Evolutionary conservation across 2,329 filamentous ascomycete species (phyloP).

Genomic region (Chaetoscypha palmicola): DNA sequence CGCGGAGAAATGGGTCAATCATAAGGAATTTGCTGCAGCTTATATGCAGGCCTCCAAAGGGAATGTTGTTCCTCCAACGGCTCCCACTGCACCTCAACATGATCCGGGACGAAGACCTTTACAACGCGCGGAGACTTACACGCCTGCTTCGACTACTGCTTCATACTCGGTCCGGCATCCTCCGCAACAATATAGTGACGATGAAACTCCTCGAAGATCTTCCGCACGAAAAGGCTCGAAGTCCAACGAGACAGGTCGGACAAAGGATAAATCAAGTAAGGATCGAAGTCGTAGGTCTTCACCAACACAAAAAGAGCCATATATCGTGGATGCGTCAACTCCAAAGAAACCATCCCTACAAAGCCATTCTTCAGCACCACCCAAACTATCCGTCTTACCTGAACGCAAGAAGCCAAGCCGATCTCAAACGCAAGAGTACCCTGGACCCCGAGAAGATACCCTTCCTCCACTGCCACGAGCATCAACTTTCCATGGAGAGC

Average conservation of each 20-base stretch:
- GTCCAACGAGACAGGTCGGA: slow-evolving; percentile 22
- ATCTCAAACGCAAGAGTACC: slow-evolving; percentile 28
- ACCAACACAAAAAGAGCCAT: slow-evolving; percentile 12
- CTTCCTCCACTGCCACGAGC: slow-evolving; percentile 26
- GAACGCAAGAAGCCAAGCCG: slow-evolving; percentile 24
- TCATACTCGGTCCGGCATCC: slow-evolving; percentile 25
- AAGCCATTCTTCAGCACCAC: slow-evolving; percentile 26
- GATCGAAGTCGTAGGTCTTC: slow-evolving; percentile 8
- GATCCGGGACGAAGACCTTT: slow-evolving; percentile 9
- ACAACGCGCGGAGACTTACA: slow-evolving; percentile 28
- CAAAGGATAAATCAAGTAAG: slow-evolving; percentile 15
- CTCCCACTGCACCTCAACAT: not conserved
- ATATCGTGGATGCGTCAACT: slow-evolving; percentile 24
- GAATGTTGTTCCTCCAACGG: slow-evolving; percentile 13
- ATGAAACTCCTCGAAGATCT: slow-evolving; percentile 28
- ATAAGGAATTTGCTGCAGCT: slow-evolving; percentile 23
- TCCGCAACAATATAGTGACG: slow-evolving; percentile 24
- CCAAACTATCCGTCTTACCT: slow-evolving; percentile 9
- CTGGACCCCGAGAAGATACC: slow-evolving; percentile 18
- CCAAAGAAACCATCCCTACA: slow-evolving; percentile 25
- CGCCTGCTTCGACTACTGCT: slow-evolving; percentile 14
- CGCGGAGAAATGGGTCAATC: slow-evolving; percentile 22
- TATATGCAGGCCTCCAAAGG: slow-evolving; percentile 29
- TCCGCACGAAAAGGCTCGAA: slow-evolving; percentile 24
- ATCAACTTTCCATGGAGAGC: slow-evolving; percentile 19